Conservation (phyloP, 164 flowering plant species). For the Stephania yunnanensis region DNA sequence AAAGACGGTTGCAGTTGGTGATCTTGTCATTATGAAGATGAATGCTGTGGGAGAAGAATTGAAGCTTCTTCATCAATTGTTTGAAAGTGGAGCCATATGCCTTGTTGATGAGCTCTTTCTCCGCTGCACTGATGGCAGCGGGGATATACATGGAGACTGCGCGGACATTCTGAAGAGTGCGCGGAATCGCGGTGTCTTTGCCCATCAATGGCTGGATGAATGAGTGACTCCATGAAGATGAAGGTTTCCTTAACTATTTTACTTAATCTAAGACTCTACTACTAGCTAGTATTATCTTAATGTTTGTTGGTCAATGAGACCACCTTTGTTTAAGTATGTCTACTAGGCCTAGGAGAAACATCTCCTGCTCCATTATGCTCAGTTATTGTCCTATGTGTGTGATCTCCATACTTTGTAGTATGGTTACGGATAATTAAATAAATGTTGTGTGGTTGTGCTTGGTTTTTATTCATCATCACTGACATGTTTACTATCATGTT, state of each 20-base stretch:
- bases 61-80: constrained; percentile 50
- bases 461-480: not conserved
- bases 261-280: constrained; percentile 1
- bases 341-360: constrained; percentile 11
- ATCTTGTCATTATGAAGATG: constrained; percentile 75
- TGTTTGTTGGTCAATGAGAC: not conserved
- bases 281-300: not conserved
- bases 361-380: constrained; percentile 7
- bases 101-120: constrained; percentile 80
- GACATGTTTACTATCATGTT: not conserved
- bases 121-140: constrained; percentile 39
- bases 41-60: constrained; percentile 46
- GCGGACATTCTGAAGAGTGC: constrained; percentile 42
- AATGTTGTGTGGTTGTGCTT: not conserved
- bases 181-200: constrained; percentile 59
- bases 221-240: constrained; percentile 11
- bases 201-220: constrained; percentile 60
- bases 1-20: constrained; percentile 47
- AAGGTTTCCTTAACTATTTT: constrained; percentile 5
- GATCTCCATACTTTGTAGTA: constrained; percentile 2
- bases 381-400: constrained; percentile 2
- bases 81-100: constrained; percentile 69
- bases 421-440: not conserved
- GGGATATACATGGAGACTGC: constrained; percentile 32
- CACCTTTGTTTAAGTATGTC: constrained; percentile 12